Base-by-base conservation (phyloP, 148 eudicot species). In the Silene uniflora region DNA sequence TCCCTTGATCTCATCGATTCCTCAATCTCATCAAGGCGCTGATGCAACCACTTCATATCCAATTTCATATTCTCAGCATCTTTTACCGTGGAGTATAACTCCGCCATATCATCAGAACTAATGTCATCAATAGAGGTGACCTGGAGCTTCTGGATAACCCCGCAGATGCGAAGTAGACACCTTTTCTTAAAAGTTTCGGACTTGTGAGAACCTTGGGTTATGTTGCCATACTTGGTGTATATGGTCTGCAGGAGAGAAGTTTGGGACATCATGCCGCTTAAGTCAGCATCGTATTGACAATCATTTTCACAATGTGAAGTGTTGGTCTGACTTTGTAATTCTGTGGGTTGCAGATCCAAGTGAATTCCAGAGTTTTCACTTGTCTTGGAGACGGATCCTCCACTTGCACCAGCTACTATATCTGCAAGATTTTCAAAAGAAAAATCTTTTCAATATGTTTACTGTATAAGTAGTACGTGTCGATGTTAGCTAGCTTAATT, bases 131-230 rank as follows among this genome's bases (percentile, higher is more conserved):
- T n/a, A 21, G 29, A 18, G 17, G 58, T 69, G 6, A 22, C 58
- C 17, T 46, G 72, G 29, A 69, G 72, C 58, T 69, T 69, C 32
- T 69, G 29, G 17, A 69, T n/a, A 46, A 69, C 58, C 58, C n/a
- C 4, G 3, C 25, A 44, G 6, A 69, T 69, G 17, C 29, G 58
- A 24, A 19, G 29, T 19, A 21, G 21, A 69, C 72, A 69, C 19
- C 27, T n/a, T 21, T 19, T 69, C 27, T 19, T 69, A 13, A 42
- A 69, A 7, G 16, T 19, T 44, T 69, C 72, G 10, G 72, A 69
- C 11, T 47, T 23, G 56, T 21, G 11, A 22, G 58, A 46, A 11
- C 27, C 72, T 69, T 47, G 22, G 55, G 27, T 44, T 21, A 69
- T 69, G 8, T 42, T 27, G 13, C 72, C 72, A 21, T 69, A 47